Conservation (phyloP, 2,329 filamentous ascomycete genomes). For the Geoglossum cookeanum region DNA sequence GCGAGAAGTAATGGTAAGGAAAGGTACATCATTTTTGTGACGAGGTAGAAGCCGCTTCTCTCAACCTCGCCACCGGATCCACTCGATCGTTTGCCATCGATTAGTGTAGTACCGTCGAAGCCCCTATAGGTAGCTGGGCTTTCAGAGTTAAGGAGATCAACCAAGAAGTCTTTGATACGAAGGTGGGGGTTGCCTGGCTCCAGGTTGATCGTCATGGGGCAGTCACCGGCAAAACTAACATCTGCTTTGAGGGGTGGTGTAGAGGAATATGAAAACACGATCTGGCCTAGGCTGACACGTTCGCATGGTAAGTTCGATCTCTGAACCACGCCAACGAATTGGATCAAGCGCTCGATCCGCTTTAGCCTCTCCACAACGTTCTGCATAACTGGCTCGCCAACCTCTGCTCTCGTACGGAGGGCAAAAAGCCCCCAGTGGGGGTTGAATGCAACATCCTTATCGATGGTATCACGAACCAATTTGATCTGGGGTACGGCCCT, state of each 20-base stretch:
- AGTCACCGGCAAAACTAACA: constrained; percentile 34
- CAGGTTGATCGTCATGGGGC: constrained; percentile 38
- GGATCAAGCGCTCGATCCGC: constrained; percentile 50
- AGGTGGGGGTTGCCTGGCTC: constrained; percentile 47
- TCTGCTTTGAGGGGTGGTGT: constrained; percentile 30
- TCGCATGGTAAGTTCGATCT: constrained; percentile 37
- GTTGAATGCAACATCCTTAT: constrained; percentile 44
- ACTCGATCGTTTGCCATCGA: not conserved
- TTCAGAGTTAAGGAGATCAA: constrained; percentile 34
- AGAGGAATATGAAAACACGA: constrained; percentile 48
- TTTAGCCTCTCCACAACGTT: constrained; percentile 41
- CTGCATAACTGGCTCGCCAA: constrained; percentile 39
- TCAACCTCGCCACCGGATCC: constrained; percentile 24
- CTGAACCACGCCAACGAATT: constrained; percentile 47
- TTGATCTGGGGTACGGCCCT: not conserved
- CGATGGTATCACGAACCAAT: constrained; percentile 22
- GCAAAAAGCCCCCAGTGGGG: constrained; percentile 40
- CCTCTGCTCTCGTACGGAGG: constrained; percentile 37
- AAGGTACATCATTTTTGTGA: constrained; percentile 35
- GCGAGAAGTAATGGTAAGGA: constrained; percentile 47
- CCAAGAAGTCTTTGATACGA: constrained; percentile 39
- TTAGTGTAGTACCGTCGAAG: not conserved
- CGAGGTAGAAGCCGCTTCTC: constrained; percentile 13
- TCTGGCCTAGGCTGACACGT: constrained; percentile 38
- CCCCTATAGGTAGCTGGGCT: not conserved